Percentiles rank a stretch among this genome's conserved stretches.
Evolutionary conservation across 192 early-diverging fungal species (phyloP).

Genomic region (Backusella sp.): DNA sequence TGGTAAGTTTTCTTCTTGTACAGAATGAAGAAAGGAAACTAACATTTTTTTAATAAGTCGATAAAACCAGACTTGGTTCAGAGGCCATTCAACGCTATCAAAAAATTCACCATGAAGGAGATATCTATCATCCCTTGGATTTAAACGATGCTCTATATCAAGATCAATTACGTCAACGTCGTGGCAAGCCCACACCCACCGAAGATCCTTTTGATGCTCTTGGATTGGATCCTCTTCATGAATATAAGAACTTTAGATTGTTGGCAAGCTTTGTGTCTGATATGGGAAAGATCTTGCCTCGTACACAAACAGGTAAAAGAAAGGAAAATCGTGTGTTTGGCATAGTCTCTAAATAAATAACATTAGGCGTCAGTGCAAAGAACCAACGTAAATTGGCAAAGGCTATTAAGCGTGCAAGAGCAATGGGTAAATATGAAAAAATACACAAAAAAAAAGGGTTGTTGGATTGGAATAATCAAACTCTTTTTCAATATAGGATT

Average conservation of each 20-base stretch:
- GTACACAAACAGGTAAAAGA: constrained; percentile 38
- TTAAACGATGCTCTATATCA: constrained; percentile 32
- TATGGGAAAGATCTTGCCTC: constrained; percentile 48
- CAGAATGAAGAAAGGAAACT: not conserved
- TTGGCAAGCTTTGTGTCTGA: constrained; percentile 46
- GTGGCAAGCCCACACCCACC: constrained; percentile 14
- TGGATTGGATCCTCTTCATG: constrained; percentile 41
- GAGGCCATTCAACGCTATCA: constrained; percentile 27
- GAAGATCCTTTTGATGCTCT: constrained; percentile 42
- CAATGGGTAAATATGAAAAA: constrained; percentile 37
- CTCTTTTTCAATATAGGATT: constrained; percentile 13
- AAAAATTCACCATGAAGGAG: constrained; percentile 23
- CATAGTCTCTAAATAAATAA: no score
- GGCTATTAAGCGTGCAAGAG: constrained; percentile 46
- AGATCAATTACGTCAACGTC: constrained; percentile 26
- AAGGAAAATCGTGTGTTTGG: no score
- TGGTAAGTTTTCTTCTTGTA: constrained; percentile 10
- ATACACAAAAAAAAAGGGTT: not conserved
- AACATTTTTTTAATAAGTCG: constrained; percentile 5
- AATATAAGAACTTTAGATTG: constrained; percentile 47
- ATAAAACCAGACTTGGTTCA: constrained; percentile 2
- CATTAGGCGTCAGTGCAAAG: constrained; percentile 40
- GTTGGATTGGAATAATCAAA: not conserved
- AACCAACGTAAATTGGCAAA: constrained; percentile 49
- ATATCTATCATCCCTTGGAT: constrained; percentile 35